Conservation (phyloP, 352 stramenopile genomes). For the Phytophthora citricola region DNA sequence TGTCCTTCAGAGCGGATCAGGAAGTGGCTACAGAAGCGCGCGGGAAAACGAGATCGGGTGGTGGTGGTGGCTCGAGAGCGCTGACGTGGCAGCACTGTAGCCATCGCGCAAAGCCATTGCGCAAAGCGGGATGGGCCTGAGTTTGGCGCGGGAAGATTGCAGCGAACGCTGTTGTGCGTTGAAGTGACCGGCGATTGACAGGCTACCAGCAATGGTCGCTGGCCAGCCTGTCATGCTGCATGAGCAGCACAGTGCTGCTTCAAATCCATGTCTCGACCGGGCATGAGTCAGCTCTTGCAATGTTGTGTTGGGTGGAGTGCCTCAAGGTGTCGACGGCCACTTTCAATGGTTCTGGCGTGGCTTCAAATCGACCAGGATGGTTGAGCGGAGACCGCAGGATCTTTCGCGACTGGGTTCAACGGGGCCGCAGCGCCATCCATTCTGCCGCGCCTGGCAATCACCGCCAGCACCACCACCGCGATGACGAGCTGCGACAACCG, state of each 20-base stretch:
- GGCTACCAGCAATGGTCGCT: neutral
- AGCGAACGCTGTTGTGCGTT: slow-evolving; percentile 13
- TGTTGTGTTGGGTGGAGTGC: slow-evolving; percentile 14
- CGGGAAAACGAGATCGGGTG: slow-evolving; percentile 20
- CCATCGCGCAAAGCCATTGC: slow-evolving; percentile 14
- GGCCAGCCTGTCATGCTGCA: no score
- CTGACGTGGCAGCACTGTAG: slow-evolving; percentile 9
- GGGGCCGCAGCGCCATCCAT: slow-evolving; percentile 14
- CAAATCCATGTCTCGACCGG: slow-evolving; percentile 11
- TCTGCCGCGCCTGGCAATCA: slow-evolving; percentile 10
- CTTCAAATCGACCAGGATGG: slow-evolving; percentile 29
- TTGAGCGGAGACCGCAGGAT: slow-evolving; percentile 14
- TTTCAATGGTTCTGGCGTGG: neutral
- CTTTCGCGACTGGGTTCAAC: slow-evolving; percentile 11
- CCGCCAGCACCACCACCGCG: slow-evolving; percentile 5
- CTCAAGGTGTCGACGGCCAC: slow-evolving; percentile 7
- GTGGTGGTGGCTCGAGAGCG: slow-evolving; percentile 6
- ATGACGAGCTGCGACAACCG: slow-evolving; percentile 32
- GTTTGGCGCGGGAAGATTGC: slow-evolving; percentile 5
- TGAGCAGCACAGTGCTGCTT: slow-evolving; percentile 1
- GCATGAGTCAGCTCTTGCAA: slow-evolving; percentile 9
- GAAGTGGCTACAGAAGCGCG: slow-evolving; percentile 20
- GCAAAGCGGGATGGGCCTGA: slow-evolving; percentile 16
- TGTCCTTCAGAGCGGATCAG: slow-evolving; percentile 10
- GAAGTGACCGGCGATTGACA: slow-evolving; percentile 3